phyloP scores from a whole-genome alignment of 805 yeast genomes.

The Wickerhamomyces pijperi region DNA sequence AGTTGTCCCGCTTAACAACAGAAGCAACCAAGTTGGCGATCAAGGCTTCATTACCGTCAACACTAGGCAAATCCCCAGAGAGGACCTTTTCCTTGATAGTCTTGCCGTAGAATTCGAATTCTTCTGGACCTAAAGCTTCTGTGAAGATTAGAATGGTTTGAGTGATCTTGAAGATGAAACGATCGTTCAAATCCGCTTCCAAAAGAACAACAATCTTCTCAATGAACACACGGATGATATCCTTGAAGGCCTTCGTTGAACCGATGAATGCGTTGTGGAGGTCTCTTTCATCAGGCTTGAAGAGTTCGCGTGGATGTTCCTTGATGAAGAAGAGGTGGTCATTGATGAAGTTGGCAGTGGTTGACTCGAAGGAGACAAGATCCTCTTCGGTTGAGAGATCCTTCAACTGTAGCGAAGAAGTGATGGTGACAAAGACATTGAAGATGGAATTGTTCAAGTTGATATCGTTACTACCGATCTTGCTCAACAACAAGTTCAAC shows the following conservation, averaged over 20 bases:
- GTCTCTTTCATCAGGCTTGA: slow-evolving; percentile 29
- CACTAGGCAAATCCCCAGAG: slow-evolving; percentile 41
- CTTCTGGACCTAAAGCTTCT: slow-evolving; percentile 51
- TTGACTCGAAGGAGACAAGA: slow-evolving; percentile 26
- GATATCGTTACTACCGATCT: slow-evolving; percentile 83
- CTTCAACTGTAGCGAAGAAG: slow-evolving; percentile 61
- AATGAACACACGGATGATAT: slow-evolving; percentile 43
- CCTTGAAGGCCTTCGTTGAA: slow-evolving; percentile 60
- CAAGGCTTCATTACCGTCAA: slow-evolving; percentile 40
- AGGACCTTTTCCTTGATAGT: slow-evolving; percentile 29
- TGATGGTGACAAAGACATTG: slow-evolving; percentile 56
- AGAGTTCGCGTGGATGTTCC: slow-evolving; percentile 19
- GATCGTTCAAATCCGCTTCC: slow-evolving; percentile 35
- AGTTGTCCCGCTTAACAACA: slow-evolving; percentile 46
- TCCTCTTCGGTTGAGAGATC: slow-evolving; percentile 37
- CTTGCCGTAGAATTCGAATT: slow-evolving; percentile 34
- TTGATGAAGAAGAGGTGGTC: slow-evolving; percentile 47
- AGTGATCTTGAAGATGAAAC: slow-evolving; percentile 26
- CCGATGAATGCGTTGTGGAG: slow-evolving; percentile 54
- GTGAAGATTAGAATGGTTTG: slow-evolving; percentile 36
- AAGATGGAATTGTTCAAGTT: slow-evolving; percentile 59
- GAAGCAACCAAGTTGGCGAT: slow-evolving; percentile 66
- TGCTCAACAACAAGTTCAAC: slow-evolving; percentile 58
- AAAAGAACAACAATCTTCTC: slow-evolving; percentile 51
- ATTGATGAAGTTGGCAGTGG: slow-evolving; percentile 45